A percentile compares a stretch with the other conserved stretches of the same genome.
Conservation (phyloP, 441 rosid genomes). For the Flueggea neowawraea region DNA sequence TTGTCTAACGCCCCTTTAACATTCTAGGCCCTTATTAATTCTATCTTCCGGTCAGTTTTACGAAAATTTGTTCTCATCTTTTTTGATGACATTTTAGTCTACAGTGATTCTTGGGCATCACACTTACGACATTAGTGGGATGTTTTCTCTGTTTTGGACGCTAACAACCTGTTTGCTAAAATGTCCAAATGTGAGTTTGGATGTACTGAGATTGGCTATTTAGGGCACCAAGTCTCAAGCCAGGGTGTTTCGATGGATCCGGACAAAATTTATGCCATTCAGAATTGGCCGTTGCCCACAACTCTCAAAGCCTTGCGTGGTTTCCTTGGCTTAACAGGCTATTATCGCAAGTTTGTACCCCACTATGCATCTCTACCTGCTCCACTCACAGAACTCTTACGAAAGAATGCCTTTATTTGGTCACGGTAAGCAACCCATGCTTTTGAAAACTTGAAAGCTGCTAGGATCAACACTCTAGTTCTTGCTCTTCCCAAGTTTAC, state of each 20-base stretch:
- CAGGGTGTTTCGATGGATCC: background rate
- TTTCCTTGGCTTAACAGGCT: too few species aligned
- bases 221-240: background rate
- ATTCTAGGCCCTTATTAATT: conserved; percentile 1
- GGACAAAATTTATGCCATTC: background rate
- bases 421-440: background rate
- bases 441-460: background rate
- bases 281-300: background rate
- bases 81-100: conserved; percentile 1
- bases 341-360: background rate
- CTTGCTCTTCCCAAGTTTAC: background rate
- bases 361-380: background rate
- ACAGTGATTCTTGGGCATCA: background rate
- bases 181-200: background rate
- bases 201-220: background rate
- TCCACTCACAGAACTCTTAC: background rate
- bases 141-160: fast-evolving
- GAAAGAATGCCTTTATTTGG: background rate
- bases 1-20: background rate
- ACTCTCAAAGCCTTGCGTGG: too few species aligned
- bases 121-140: background rate
- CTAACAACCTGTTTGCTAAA: background rate
- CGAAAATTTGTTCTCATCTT: too few species aligned
- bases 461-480: background rate
- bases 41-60: background rate